Evolutionary conservation across 1,139 yeast genomes (phyloP).

Genomic region (Taphrina sp.): DNA sequence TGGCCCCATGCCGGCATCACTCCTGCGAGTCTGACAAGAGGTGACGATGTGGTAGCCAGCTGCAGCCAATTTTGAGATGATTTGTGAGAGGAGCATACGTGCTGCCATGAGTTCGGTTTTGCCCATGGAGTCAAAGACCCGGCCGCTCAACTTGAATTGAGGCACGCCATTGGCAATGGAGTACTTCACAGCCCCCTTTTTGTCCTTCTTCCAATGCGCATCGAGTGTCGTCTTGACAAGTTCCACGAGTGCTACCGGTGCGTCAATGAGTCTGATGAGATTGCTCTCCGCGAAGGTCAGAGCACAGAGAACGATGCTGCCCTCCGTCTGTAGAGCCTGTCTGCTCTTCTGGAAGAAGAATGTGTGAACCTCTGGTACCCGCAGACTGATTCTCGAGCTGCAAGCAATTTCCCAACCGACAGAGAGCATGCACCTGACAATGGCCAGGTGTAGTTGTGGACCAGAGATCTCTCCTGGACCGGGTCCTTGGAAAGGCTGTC

Average conservation of each 20-base stretch:
- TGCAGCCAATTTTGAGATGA: conserved; percentile 3
- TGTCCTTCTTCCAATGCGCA: conserved; percentile 8
- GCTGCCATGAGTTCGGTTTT: conserved; percentile 5
- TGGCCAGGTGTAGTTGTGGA: conserved; percentile 17
- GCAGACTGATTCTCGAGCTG: conserved; percentile 9
- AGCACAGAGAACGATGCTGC: conserved; percentile 11
- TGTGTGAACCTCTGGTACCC: conserved; percentile 18
- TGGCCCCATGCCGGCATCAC: conserved; percentile 19
- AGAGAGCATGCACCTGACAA: conserved; percentile 20
- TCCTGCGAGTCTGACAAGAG: conserved; percentile 11
- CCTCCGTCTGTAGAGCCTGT: not conserved
- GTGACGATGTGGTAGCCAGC: conserved; percentile 23
- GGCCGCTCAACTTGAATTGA: conserved; percentile 12
- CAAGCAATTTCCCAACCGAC: conserved; percentile 24
- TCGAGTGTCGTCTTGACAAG: conserved; percentile 13
- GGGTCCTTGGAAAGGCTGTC: conserved; percentile 13
- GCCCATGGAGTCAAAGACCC: conserved; percentile 4
- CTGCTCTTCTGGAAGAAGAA: conserved; percentile 16
- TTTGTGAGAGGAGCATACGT: conserved; percentile 12
- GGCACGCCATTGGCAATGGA: conserved; percentile 16
- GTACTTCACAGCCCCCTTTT: conserved; percentile 15
- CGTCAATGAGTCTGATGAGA: conserved; percentile 16
- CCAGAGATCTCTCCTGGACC: conserved; percentile 23
- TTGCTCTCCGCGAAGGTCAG: conserved; percentile 10
- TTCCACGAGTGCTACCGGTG: conserved; percentile 19